Evolutionary conservation across 345 rosid genomes (phyloP).

Genomic region (Syzygium oleosum): DNA sequence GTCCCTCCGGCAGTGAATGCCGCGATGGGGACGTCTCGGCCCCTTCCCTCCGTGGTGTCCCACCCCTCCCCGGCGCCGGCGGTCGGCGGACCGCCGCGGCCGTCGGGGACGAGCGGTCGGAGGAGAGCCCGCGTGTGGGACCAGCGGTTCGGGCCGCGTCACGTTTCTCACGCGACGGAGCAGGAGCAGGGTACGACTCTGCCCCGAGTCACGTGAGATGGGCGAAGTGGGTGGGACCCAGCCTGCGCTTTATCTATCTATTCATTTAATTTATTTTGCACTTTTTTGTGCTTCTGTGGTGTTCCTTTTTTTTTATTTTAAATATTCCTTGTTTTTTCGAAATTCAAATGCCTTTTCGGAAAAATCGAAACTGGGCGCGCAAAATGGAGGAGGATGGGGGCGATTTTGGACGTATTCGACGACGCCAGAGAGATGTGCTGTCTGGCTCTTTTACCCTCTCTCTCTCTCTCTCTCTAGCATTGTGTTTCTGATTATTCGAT

Average conservation of each 20-base stretch:
- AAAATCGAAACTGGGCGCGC: neutral
- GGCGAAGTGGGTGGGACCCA: neutral
- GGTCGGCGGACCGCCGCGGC: neutral
- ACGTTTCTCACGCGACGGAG: neutral
- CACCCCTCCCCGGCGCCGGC: neutral
- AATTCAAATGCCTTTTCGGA: neutral
- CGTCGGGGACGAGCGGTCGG: neutral
- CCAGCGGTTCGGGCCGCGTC: neutral
- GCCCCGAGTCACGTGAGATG: neutral
- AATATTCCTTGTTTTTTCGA: neutral
- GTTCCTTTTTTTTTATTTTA: rapidly evolving
- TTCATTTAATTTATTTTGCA: neutral
- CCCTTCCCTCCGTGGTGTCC: neutral
- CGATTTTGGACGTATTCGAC: neutral
- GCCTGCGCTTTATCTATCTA: neutral
- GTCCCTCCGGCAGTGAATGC: neutral
- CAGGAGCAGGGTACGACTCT: neutral
- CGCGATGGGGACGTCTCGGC: neutral
- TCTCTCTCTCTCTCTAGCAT: too few species aligned
- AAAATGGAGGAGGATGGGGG: neutral
- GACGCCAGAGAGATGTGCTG: neutral
- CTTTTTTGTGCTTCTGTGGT: neutral
- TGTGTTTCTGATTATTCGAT: neutral
- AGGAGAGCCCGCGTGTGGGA: neutral
- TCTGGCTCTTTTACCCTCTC: neutral